These are phyloP conservation scores for Dothidotthia symphoricarpi DNA, from an alignment of 2,329 filamentous ascomycete genomes.

Conservation along the genomic window DNA sequence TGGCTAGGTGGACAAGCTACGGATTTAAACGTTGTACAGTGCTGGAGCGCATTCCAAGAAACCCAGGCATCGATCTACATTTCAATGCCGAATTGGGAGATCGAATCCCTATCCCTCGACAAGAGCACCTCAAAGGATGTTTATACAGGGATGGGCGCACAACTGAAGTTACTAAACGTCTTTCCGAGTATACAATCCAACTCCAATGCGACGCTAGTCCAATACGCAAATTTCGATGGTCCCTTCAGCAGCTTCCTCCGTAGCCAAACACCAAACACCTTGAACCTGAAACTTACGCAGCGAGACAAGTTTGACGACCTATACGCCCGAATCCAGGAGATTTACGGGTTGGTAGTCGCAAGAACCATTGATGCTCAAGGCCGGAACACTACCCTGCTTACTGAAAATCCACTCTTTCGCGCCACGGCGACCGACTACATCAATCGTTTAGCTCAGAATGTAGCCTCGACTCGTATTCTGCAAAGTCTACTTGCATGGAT, in stretches of 20 bases:
- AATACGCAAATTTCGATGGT: too few species aligned
- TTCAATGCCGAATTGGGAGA: background rate
- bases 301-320: background rate
- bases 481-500: slow-evolving; percentile 1
- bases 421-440: background rate
- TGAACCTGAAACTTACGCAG: background rate
- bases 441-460: background rate
- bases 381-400: background rate
- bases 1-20: background rate
- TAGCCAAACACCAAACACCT: background rate
- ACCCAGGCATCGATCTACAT: background rate
- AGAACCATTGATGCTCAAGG: background rate
- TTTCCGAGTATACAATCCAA: too few species aligned
- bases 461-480: background rate
- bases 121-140: background rate
- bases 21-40: slow-evolving; percentile 1
- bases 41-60: background rate
- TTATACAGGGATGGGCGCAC: too few species aligned
- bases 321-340: background rate
- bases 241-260: background rate
- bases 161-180: too few species aligned
- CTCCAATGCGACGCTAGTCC: too few species aligned
- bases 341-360: background rate
- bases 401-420: background rate
- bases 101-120: background rate